A percentile compares a stretch with the other conserved stretches of the same genome.
phyloP scores from a whole-genome alignment of 1,139 yeast species.

The Nakaseomyces bracarensis region DNA sequence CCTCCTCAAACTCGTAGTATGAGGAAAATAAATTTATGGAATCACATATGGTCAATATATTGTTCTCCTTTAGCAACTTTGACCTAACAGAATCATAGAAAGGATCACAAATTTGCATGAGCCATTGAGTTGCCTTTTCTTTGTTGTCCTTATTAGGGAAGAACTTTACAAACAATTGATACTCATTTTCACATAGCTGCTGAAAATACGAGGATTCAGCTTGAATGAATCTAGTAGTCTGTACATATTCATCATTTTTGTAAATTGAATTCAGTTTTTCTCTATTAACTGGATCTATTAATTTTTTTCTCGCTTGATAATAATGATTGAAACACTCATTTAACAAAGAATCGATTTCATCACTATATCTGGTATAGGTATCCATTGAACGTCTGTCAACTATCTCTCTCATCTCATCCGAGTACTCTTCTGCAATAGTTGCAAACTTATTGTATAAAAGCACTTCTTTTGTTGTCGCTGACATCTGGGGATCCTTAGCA shows the following conservation, averaged over 20 bases:
- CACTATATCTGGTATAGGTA: slow-evolving; percentile 44
- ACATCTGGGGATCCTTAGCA: slow-evolving; percentile 9
- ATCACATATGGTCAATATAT: slow-evolving; percentile 63
- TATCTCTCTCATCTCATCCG: slow-evolving; percentile 44
- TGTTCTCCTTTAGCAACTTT: slow-evolving; percentile 57
- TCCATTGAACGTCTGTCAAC: slow-evolving; percentile 37
- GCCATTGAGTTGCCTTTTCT: slow-evolving; percentile 38
- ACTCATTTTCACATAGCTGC: slow-evolving; percentile 55
- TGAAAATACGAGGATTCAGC: slow-evolving; percentile 50
- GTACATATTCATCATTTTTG: slow-evolving; percentile 15
- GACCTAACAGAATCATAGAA: slow-evolving; percentile 63
- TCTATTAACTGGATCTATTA: slow-evolving; percentile 41
- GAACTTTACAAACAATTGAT: slow-evolving; percentile 45
- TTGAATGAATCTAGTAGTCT: slow-evolving; percentile 43
- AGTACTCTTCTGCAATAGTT: slow-evolving; percentile 38
- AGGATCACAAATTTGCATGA: slow-evolving; percentile 60
- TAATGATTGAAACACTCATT: slow-evolving; percentile 56
- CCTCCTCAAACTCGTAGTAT: slow-evolving; percentile 56
- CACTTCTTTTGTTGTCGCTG: slow-evolving; percentile 41
- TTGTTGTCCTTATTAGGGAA: slow-evolving; percentile 35
- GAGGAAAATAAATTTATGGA: slow-evolving; percentile 62
- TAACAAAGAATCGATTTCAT: slow-evolving; percentile 45
- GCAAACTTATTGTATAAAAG: slow-evolving; percentile 56
- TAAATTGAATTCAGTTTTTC: slow-evolving; percentile 32
- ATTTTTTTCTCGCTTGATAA: slow-evolving; percentile 45